Evolutionary conservation across 2,329 filamentous ascomycete species (phyloP).

Genomic region (Xylariaceae sp.): DNA sequence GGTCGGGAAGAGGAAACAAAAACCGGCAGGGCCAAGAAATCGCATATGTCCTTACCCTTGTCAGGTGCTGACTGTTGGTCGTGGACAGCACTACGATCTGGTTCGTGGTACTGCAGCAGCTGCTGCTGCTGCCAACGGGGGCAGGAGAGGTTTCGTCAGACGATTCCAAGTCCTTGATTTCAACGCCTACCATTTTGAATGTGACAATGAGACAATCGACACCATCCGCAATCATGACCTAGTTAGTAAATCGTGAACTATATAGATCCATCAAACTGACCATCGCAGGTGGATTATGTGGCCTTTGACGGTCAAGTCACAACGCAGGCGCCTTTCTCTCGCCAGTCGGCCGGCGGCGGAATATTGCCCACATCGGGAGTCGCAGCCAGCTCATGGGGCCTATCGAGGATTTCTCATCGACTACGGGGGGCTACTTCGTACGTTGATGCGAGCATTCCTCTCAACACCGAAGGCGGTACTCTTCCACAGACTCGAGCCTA

Average conservation of each 20-base stretch:
- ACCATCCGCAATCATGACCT: conserved; percentile 14
- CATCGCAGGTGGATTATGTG: conserved; percentile 21
- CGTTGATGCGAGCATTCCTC: conserved; percentile 7
- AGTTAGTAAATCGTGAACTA: conserved; percentile 6
- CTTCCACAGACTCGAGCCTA: conserved; percentile 18
- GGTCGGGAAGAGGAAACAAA: no score
- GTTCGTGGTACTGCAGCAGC: conserved; percentile 9
- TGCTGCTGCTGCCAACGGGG: conserved; percentile 4
- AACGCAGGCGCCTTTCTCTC: conserved; percentile 6
- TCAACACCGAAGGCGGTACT: no score
- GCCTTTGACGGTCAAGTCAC: conserved; percentile 15
- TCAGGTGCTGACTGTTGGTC: no score
- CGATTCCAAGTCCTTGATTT: conserved; percentile 18
- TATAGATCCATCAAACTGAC: conserved; percentile 3
- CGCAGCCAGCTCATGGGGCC: conserved; percentile 15
- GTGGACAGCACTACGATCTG: conserved; percentile 11
- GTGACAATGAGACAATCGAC: conserved; percentile 17
- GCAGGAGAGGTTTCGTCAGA: conserved; percentile 15
- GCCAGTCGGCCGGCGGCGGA: neutral
- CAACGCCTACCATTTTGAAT: conserved; percentile 23
- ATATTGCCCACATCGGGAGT: neutral
- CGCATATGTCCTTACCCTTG: no score
- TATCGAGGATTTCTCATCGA: conserved; percentile 24
- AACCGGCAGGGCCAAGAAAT: no score
- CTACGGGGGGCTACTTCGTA: conserved; percentile 13